A percentile compares a stretch with the other conserved stretches of the same genome.
Conservation (phyloP, 2,329 filamentous ascomycete genomes). For the Clarireedia sp. region DNA sequence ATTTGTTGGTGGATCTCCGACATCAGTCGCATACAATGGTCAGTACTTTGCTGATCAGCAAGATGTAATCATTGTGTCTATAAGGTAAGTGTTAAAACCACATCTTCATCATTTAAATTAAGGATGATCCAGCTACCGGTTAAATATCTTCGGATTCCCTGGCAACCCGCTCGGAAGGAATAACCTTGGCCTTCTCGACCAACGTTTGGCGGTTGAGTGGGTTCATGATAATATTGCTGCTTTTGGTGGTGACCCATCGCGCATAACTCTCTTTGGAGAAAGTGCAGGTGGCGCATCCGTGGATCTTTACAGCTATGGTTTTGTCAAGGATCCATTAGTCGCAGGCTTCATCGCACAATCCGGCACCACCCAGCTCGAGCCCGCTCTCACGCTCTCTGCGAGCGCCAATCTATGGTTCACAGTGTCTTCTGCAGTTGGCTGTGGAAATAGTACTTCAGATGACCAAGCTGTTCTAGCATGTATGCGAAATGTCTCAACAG, state of each 20-base stretch:
- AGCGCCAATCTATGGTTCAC: conserved; percentile 22
- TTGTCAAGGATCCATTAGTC: conserved; percentile 26
- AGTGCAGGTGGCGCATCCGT: conserved; percentile 49
- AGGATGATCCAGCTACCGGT: conserved; percentile 28
- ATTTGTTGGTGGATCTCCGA: conserved; percentile 31
- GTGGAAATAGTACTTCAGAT: conserved; percentile 22
- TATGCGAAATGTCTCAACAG: conserved; percentile 21
- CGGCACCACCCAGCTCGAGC: conserved; percentile 24
- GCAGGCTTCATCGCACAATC: conserved; percentile 28
- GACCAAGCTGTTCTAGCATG: conserved; percentile 20
- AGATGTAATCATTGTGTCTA: conserved; percentile 38
- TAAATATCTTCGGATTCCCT: conserved; percentile 34
- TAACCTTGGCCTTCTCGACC: conserved; percentile 58
- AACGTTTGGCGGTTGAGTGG: conserved; percentile 53
- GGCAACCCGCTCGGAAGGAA: conserved; percentile 21
- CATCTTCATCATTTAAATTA: conserved; percentile 7
- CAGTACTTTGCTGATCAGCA: conserved; percentile 35
- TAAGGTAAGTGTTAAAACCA: conserved; percentile 35
- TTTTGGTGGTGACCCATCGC: conserved; percentile 51
- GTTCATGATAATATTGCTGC: conserved; percentile 48
- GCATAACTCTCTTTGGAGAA: conserved; percentile 49
- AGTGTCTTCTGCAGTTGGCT: conserved; percentile 22
- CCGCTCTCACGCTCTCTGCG: conserved; percentile 15
- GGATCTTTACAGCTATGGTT: conserved; percentile 29
- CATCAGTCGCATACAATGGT: conserved; percentile 34